Evolutionary conservation across 2,329 filamentous ascomycete species (phyloP).

Genomic region (Paracorniculantispora psalliotae): DNA sequence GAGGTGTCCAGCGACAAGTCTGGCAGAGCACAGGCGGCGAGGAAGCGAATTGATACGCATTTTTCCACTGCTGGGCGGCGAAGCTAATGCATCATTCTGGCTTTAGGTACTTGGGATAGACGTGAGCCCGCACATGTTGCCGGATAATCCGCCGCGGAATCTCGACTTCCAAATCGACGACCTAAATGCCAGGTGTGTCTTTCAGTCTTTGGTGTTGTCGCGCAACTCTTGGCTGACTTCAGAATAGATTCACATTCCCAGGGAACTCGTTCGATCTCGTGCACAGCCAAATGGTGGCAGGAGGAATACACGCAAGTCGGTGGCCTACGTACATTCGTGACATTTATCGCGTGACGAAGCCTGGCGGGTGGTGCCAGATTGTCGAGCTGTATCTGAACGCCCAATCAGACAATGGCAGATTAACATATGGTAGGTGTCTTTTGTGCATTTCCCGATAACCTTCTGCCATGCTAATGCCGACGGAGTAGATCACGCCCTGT

Average conservation of each 20-base stretch:
- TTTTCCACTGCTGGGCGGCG: neutral
- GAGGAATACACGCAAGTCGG: constrained; percentile 65
- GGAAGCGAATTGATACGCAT: neutral
- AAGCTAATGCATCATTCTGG: neutral
- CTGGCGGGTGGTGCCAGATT: constrained; percentile 82
- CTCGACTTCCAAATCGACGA: constrained; percentile 69
- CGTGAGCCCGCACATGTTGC: constrained; percentile 64
- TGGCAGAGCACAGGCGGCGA: no score
- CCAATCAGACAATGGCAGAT: constrained; percentile 78
- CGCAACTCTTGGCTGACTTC: neutral
- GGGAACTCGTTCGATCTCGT: constrained; percentile 74
- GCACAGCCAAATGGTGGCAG: constrained; percentile 68
- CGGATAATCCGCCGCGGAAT: constrained; percentile 60
- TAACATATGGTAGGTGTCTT: constrained; percentile 52
- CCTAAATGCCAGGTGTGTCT: constrained; percentile 57
- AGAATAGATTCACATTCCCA: constrained; percentile 58
- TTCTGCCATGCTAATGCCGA: no score
- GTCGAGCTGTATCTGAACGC: constrained; percentile 82
- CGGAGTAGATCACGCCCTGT: constrained; percentile 54
- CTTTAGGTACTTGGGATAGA: constrained; percentile 66
- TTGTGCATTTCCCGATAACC: constrained; percentile 5
- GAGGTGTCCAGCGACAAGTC: neutral
- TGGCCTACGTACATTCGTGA: constrained; percentile 76
- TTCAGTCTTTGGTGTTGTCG: neutral
- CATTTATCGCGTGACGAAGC: constrained; percentile 65